phyloP scores from a whole-genome alignment of 139 green algal genomes.

The Chlorella sp. region DNA sequence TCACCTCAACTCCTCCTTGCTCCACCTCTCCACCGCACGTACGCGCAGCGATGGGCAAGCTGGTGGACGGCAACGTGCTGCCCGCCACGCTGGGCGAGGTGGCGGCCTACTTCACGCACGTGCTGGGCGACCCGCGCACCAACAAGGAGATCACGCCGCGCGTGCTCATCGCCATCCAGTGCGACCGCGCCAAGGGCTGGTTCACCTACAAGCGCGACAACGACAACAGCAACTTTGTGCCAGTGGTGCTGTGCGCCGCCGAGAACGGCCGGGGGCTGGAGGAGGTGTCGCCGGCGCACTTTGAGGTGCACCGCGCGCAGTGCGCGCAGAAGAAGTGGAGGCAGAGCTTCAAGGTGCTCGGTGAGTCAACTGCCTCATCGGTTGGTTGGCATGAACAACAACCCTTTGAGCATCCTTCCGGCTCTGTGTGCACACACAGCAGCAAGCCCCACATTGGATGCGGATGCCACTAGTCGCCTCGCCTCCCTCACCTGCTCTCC shows the following conservation, averaged over 20 bases:
- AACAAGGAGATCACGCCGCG: neutral
- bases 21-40: no score
- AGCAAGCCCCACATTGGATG: no score
- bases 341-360: neutral
- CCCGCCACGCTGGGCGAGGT: neutral
- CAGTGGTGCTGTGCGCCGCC: neutral
- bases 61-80: neutral
- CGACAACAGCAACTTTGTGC: neutral
- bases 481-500: no score
- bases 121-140: neutral
- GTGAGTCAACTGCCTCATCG: no score
- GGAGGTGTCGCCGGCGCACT: neutral
- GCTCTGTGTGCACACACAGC: no score
- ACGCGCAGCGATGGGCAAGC: neutral
- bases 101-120: neutral
- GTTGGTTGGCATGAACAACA: no score
- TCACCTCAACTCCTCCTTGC: no score
- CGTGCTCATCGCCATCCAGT: neutral
- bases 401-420: no score
- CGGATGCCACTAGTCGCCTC: no score
- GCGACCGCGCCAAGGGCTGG: neutral
- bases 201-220: neutral
- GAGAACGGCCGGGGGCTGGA: neutral
- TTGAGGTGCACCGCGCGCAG: neutral
- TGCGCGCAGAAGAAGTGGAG: neutral